Evolutionary conservation across 169 alveolate species (phyloP).

Genomic region (Perkinsus olseni): DNA sequence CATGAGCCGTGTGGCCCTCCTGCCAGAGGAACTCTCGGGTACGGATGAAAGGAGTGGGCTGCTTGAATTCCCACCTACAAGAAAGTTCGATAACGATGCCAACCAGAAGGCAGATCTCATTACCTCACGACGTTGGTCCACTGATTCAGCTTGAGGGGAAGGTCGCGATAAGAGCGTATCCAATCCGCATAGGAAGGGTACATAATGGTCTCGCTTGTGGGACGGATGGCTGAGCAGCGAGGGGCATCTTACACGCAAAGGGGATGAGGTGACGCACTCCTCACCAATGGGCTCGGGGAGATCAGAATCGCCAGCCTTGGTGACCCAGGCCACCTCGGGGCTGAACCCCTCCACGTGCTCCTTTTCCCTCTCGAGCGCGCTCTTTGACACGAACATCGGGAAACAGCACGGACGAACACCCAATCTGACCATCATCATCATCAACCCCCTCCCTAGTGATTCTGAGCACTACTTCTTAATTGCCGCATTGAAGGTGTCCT

Average conservation of each 20-base stretch:
- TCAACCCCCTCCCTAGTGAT: background rate
- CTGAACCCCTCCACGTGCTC: constrained; percentile 97
- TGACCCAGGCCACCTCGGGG: constrained; percentile 99
- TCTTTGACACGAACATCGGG: constrained; percentile 90
- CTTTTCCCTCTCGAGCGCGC: constrained; percentile 90
- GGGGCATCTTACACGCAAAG: too few species aligned
- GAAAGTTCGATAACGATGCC: background rate
- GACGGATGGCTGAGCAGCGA: constrained; percentile 91
- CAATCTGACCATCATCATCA: background rate
- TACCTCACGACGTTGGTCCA: constrained; percentile 22
- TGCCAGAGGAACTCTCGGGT: constrained; percentile 99
- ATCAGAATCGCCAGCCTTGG: constrained; percentile 84
- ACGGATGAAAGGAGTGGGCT: constrained; percentile 99
- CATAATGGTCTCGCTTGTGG: constrained; percentile 99
- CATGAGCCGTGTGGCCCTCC: constrained; percentile 99
- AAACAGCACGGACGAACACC: constrained; percentile 86
- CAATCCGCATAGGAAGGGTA: constrained; percentile 96
- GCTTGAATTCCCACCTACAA: constrained; percentile 95
- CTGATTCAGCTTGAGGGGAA: constrained; percentile 94
- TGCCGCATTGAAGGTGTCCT: constrained; percentile 73
- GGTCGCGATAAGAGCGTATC: constrained; percentile 96
- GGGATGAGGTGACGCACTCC: too few species aligned
- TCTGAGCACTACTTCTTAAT: constrained; percentile 56
- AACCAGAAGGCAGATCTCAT: background rate
- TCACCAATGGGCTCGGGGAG: constrained; percentile 84